Percentiles rank a stretch among this genome's conserved stretches.
Conservation (phyloP, 208 protist species). For the Crithidia bombi region DNA sequence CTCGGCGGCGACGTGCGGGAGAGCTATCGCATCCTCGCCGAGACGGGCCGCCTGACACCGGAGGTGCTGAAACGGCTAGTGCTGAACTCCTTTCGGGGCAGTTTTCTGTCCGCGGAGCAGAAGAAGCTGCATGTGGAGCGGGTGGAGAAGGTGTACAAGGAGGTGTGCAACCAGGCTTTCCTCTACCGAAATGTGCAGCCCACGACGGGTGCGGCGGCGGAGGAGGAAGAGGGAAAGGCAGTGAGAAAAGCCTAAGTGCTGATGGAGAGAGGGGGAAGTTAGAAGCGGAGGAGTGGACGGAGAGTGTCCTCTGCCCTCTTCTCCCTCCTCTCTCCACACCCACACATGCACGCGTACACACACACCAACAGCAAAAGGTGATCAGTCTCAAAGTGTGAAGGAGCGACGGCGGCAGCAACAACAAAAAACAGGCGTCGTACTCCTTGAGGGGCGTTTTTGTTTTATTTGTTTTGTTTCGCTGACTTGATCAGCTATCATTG, state of each 20-base stretch:
- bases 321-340: too few species aligned
- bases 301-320: too few species aligned
- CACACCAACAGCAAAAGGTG: too few species aligned
- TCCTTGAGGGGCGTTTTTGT: too few species aligned
- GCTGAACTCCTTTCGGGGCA: slow-evolving; percentile 41
- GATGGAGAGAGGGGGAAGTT: neutral
- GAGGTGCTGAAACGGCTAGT: slow-evolving; percentile 42
- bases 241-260: neutral
- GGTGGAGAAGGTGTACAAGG: slow-evolving; percentile 34
- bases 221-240: neutral
- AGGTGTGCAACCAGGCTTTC: slow-evolving; percentile 18
- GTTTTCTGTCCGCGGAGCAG: slow-evolving; percentile 37
- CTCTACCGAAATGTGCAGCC: slow-evolving; percentile 7
- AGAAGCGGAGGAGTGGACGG: neutral
- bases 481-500: too few species aligned
- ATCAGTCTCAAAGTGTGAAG: too few species aligned
- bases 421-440: too few species aligned
- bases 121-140: slow-evolving; percentile 36
- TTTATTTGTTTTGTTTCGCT: too few species aligned
- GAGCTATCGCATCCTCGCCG: slow-evolving; percentile 45
- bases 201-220: neutral
- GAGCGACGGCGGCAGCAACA: too few species aligned
- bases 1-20: slow-evolving; percentile 54
- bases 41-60: slow-evolving; percentile 34
- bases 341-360: too few species aligned